Base-by-base conservation (phyloP, 176 grass and related monocot genomes). In the Eragrostis curvula region DNA sequence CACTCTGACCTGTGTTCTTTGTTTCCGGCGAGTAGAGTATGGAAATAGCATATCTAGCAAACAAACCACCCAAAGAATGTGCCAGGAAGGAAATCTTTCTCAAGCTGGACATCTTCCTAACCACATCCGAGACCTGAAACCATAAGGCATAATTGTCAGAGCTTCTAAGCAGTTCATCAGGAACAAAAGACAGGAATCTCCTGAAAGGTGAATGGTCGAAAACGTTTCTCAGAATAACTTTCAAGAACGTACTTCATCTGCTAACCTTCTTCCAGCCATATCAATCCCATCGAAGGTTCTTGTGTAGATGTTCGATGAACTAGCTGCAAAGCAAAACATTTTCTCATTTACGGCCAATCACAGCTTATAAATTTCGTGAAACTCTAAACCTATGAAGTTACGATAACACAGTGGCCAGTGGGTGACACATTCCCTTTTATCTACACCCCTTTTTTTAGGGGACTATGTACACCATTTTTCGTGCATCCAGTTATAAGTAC, bases 31-130 rank as follows among this genome's bases (percentile, higher is more conserved):
- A 85, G 88, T 95, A 88, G 44, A 95, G 74, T 20, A 94, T 53
- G 5, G 88, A 74, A 73, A 97, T 90, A 79, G 92, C 88, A 79
- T 97, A 94, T 97, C 95, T 91, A 51, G 92, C 75, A 86, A 97
- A 92, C 81, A 94, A 75, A 53, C 95, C 95, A 84, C 95, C 95
- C 64, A 97, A 72, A 50, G 95, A 97, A 89, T 97, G 95, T 51
- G 88, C 87, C 66, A 94, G 45, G 56, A 97, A 90, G 50, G 95
- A 97, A 45, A 97, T 94, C 86, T 88, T 94, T 74, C 66, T 90
- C 88, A 97, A 85, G 43, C 90, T 81, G 10, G 76, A 11, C 66
- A 57, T 92, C 75, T 92, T 86, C 51, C 76, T 66, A 79, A 92
- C 81, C 64, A 97, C 92, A 78, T 88, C 86, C 73, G 80, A 77